These are phyloP conservation scores for Sclerotinia trifoliorum DNA, from an alignment of 2,329 filamentous ascomycete genomes.

Conservation along the genomic window DNA sequence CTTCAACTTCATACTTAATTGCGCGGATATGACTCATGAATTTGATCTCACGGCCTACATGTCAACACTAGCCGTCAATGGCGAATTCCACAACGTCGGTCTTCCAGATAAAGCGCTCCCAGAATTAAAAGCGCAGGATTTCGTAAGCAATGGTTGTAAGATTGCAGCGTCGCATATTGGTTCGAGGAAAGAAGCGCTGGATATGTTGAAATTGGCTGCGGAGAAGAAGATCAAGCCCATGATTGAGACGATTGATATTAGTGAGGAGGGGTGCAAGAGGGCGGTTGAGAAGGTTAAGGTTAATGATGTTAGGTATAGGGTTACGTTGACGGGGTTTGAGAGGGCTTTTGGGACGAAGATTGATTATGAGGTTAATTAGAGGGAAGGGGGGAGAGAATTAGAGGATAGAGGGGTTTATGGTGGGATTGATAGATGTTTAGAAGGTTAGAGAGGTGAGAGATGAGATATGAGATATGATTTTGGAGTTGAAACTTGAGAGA, in stretches of 20 bases:
- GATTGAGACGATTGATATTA: slow-evolving; percentile 44
- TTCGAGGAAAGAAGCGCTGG: slow-evolving; percentile 54
- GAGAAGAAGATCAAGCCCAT: slow-evolving; percentile 58
- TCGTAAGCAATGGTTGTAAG: slow-evolving; percentile 56
- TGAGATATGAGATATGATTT: no score
- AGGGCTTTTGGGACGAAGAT: slow-evolving; percentile 54
- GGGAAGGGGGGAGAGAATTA: no score
- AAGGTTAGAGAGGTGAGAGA: background rate
- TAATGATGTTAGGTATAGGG: slow-evolving; percentile 70
- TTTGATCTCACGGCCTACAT: slow-evolving; percentile 55
- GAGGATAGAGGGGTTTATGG: background rate
- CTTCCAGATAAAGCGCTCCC: slow-evolving; percentile 61
- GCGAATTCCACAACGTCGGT: slow-evolving; percentile 64
- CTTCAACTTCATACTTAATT: slow-evolving; percentile 59
- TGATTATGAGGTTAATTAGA: slow-evolving; percentile 6
- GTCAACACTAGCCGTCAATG: slow-evolving; percentile 55
- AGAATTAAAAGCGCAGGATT: slow-evolving; percentile 51
- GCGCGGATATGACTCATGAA: slow-evolving; percentile 55
- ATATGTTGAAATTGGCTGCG: slow-evolving; percentile 60
- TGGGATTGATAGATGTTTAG: no score
- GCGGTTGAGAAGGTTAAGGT: slow-evolving; percentile 67
- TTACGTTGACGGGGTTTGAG: slow-evolving; percentile 67
- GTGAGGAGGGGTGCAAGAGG: slow-evolving; percentile 57
- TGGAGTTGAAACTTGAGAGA: no score
- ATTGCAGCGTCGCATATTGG: slow-evolving; percentile 44